Percentiles rank a stretch among this genome's conserved stretches.
Conservation (phyloP, 108 stramenopile genomes). For the Cylindrotheca closterium region DNA sequence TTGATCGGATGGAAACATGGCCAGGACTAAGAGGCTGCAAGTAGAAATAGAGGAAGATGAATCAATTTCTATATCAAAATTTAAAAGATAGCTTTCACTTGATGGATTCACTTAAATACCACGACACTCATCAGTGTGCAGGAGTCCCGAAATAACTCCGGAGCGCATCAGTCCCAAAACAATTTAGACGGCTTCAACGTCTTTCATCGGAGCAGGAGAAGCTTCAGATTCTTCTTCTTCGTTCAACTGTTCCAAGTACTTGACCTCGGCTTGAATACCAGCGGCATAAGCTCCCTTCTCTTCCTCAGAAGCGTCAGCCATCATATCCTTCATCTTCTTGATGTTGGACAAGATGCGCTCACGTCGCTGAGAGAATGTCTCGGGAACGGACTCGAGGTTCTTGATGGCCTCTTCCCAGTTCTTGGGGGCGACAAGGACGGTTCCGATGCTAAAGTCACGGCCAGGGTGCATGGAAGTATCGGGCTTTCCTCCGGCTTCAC, state of each 20-base stretch:
- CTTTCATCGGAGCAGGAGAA: background rate
- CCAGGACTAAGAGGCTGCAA: too few species aligned
- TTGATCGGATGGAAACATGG: too few species aligned
- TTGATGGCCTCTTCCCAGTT: background rate
- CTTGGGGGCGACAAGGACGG: constrained; percentile 33
- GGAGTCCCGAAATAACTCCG: too few species aligned
- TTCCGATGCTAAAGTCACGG: constrained; percentile 11
- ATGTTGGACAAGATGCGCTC: constrained; percentile 13
- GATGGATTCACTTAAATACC: too few species aligned
- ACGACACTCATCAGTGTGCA: too few species aligned
- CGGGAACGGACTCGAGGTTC: background rate
- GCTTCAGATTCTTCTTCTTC: background rate
- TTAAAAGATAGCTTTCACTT: too few species aligned
- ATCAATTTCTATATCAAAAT: too few species aligned
- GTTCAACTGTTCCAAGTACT: background rate
- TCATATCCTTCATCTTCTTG: constrained; percentile 5
- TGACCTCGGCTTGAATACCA: background rate
- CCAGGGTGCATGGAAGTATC: constrained; percentile 10
- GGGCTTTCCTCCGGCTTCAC: constrained; percentile 32
- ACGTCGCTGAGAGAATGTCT: constrained; percentile 9
- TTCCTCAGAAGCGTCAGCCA: background rate
- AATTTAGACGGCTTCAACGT: constrained; percentile 12
- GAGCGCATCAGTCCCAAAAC: too few species aligned
- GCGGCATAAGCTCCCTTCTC: constrained; percentile 1
- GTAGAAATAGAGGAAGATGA: too few species aligned